Evolutionary conservation across 768 basidiomycete genomes (phyloP).

Genomic region (Hericium erinaceus): DNA sequence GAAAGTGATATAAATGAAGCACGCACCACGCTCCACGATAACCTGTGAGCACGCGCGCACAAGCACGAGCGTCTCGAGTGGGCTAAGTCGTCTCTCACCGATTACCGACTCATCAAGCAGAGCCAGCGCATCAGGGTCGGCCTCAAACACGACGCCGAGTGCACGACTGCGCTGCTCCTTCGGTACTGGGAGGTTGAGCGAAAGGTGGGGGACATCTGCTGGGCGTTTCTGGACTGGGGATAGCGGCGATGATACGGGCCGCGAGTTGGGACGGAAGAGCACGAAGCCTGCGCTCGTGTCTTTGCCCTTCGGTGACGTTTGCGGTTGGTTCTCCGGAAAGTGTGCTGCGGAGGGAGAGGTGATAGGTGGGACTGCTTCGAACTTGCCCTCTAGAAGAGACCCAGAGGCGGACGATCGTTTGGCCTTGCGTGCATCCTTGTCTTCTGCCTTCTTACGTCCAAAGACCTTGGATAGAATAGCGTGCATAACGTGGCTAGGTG

Average conservation of each 20-base stretch:
- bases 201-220: slow-evolving; percentile 42
- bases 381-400: slow-evolving; percentile 62
- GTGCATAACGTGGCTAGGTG: slow-evolving; percentile 29
- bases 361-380: slow-evolving; percentile 54
- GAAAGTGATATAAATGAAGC: slow-evolving; percentile 1
- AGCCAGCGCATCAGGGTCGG: slow-evolving; percentile 39
- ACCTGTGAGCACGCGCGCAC: slow-evolving; percentile 61
- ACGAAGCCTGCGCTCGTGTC: slow-evolving; percentile 35
- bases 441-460: slow-evolving; percentile 61
- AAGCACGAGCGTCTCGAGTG: slow-evolving; percentile 52
- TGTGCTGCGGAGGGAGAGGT: slow-evolving; percentile 27
- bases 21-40: slow-evolving; percentile 55
- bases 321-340: slow-evolving; percentile 18
- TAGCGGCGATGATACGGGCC: slow-evolving; percentile 16
- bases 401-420: slow-evolving; percentile 25
- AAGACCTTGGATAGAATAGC: slow-evolving; percentile 74
- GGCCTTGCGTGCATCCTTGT: slow-evolving; percentile 20
- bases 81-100: slow-evolving; percentile 48
- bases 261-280: slow-evolving; percentile 36
- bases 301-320: slow-evolving; percentile 27
- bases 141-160: slow-evolving; percentile 52
- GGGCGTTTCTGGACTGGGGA: slow-evolving; percentile 24
- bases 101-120: slow-evolving; percentile 45
- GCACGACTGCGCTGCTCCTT: slow-evolving; percentile 39
- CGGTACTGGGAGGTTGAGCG: slow-evolving; percentile 49